These are phyloP conservation scores for Entomortierella lignicola DNA, from an alignment of 192 early-diverging fungal species.

Conservation along the genomic window DNA sequence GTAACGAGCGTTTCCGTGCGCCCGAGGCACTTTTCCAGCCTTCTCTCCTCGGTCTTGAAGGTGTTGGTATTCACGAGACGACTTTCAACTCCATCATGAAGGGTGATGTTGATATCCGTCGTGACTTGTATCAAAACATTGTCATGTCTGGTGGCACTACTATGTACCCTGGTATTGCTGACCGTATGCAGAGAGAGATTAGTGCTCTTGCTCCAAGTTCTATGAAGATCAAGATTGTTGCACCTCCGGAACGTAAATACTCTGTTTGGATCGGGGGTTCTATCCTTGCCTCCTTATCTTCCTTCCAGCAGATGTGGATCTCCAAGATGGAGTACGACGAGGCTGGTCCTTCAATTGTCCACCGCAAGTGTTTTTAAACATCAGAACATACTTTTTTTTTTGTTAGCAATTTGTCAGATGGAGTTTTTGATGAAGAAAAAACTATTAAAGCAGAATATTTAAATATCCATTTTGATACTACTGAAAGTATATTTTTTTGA, in stretches of 20 bases:
- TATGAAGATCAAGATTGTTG: conserved; percentile 98
- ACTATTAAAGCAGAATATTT: no score
- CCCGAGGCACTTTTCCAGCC: conserved; percentile 99
- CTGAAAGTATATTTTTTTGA: no score
- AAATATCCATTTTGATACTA: no score
- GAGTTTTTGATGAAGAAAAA: no score
- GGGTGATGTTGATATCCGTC: conserved; percentile 95
- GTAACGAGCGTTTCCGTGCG: conserved; percentile 97
- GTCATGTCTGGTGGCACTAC: conserved; percentile 96
- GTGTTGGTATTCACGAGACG: conserved; percentile 95
- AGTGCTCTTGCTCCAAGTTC: conserved; percentile 92
- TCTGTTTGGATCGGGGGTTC: no score
- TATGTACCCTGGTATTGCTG: conserved; percentile 96
- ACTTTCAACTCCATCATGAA: conserved; percentile 97
- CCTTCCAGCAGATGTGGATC: conserved; percentile 99
- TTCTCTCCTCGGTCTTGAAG: conserved; percentile 88
- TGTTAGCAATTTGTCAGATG: no score
- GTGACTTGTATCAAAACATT: conserved; percentile 96
- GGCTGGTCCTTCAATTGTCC: no score
- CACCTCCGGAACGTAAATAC: conserved; percentile 98
- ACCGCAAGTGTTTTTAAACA: no score
- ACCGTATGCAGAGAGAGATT: conserved; percentile 98
- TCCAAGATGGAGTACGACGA: conserved; percentile 99
- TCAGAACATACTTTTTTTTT: no score
- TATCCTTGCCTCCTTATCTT: conserved; percentile 94